These are phyloP conservation scores for Poa pratensis DNA, from an alignment of 176 grass and related monocot genomes.

Conservation along the genomic window DNA sequence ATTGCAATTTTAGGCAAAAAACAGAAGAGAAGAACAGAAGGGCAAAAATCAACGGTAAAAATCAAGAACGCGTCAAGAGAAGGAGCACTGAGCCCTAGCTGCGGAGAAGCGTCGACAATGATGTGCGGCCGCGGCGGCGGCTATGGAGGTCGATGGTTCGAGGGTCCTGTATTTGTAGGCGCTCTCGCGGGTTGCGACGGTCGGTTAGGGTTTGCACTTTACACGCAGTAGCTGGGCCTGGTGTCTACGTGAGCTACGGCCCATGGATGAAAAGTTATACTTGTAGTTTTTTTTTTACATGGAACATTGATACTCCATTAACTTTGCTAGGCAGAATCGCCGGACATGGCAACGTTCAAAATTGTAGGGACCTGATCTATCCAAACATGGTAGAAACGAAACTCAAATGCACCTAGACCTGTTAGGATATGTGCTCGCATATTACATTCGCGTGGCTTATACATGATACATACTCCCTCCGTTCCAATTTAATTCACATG, in stretches of 20 bases:
- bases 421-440: too few species aligned
- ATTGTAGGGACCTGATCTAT: too few species aligned
- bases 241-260: not conserved
- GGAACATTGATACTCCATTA: too few species aligned
- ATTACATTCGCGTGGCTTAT: too few species aligned
- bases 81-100: not conserved
- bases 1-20: constrained; percentile 60
- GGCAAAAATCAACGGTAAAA: not conserved
- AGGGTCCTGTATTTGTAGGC: constrained; percentile 48
- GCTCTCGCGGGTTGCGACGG: not conserved
- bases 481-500: too few species aligned
- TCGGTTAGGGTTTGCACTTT: constrained; percentile 32
- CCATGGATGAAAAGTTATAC: not conserved
- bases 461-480: too few species aligned
- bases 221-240: not conserved
- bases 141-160: not conserved
- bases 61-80: accelerated
- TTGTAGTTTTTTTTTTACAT: too few species aligned
- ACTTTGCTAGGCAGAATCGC: too few species aligned
- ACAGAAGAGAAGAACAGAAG: not conserved
- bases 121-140: not conserved
- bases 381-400: too few species aligned
- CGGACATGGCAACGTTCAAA: too few species aligned
- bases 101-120: too few species aligned
- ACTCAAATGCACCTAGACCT: too few species aligned